These are phyloP conservation scores for Euphorbia celastroides DNA, from an alignment of 441 rosid species.

Conservation along the genomic window DNA sequence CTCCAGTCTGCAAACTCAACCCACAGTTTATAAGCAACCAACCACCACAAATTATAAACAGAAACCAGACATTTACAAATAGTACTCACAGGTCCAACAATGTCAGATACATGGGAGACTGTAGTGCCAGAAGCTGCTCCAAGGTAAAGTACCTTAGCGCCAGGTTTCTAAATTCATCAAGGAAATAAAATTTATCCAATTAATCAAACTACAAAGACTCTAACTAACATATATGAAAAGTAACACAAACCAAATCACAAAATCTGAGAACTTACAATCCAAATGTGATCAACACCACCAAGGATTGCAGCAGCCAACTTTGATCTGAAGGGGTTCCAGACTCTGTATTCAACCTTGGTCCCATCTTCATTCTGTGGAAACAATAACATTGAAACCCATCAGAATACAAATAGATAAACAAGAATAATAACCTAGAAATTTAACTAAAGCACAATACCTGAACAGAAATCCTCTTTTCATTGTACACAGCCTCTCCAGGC, in stretches of 20 bases:
- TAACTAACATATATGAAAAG: neutral
- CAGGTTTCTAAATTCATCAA: constrained; percentile 51
- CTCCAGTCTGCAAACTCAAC: constrained; percentile 43
- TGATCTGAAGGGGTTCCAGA: constrained; percentile 94
- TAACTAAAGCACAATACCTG: constrained; percentile 39
- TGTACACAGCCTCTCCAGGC: constrained; percentile 94
- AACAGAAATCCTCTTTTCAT: constrained; percentile 82
- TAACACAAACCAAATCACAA: neutral
- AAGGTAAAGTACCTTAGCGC: constrained; percentile 79
- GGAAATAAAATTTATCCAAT: neutral
- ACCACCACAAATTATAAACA: too few relatives aligned
- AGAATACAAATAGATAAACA: neutral
- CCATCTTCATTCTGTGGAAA: constrained; percentile 72
- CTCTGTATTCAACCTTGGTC: constrained; percentile 76
- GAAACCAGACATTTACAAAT: neutral
- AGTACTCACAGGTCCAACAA: constrained; percentile 80
- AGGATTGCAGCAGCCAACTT: constrained; percentile 90
- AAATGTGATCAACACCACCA: constrained; percentile 89
- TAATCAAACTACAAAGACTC: neutral
- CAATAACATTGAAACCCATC: neutral
- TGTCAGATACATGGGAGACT: constrained; percentile 81
- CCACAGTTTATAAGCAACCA: constrained; percentile 7
- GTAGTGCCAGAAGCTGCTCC: constrained; percentile 95
- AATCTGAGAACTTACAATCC: constrained; percentile 51
- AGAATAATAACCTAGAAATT: neutral